These are phyloP conservation scores for Kluyveromyces sp. DNA, from an alignment of 1,139 yeast genomes.

Conservation along the genomic window DNA sequence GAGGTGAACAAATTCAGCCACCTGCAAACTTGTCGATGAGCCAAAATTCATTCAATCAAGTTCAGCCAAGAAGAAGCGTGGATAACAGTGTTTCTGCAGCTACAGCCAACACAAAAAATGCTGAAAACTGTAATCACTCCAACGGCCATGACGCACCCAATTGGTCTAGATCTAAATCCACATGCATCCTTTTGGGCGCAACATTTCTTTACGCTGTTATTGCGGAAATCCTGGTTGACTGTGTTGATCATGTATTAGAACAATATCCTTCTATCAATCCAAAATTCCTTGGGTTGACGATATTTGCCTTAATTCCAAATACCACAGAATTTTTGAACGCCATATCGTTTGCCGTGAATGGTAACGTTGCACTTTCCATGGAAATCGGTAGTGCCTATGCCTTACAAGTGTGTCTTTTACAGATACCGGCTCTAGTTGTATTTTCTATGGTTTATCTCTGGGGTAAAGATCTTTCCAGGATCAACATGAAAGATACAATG, in stretches of 20 bases:
- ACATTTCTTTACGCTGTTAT: conserved; percentile 84
- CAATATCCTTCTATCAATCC: conserved; percentile 69
- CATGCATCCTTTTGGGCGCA: conserved; percentile 77
- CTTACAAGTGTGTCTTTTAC: conserved; percentile 89
- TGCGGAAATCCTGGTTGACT: conserved; percentile 91
- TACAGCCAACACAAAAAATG: conserved; percentile 18
- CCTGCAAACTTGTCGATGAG: conserved; percentile 8
- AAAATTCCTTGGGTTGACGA: conserved; percentile 84
- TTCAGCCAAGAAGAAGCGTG: not conserved
- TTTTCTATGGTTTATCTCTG: conserved; percentile 49
- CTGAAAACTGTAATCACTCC: conserved; percentile 8
- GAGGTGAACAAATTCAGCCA: conserved; percentile 16
- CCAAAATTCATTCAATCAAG: conserved; percentile 1
- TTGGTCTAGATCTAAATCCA: conserved; percentile 84
- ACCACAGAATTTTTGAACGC: conserved; percentile 97
- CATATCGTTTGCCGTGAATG: conserved; percentile 91
- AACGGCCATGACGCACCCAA: conserved; percentile 91
- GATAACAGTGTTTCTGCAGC: not conserved
- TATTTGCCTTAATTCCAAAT: conserved; percentile 93
- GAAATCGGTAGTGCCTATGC: conserved; percentile 98
- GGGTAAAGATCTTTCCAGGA: conserved; percentile 31
- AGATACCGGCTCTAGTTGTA: conserved; percentile 83
- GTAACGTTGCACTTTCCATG: conserved; percentile 92
- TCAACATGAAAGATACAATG: conserved; percentile 41
- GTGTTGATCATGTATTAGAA: conserved; percentile 81